These are phyloP conservation scores for Saraca asoca DNA, from an alignment of 331 rosid species.

Conservation along the genomic window DNA sequence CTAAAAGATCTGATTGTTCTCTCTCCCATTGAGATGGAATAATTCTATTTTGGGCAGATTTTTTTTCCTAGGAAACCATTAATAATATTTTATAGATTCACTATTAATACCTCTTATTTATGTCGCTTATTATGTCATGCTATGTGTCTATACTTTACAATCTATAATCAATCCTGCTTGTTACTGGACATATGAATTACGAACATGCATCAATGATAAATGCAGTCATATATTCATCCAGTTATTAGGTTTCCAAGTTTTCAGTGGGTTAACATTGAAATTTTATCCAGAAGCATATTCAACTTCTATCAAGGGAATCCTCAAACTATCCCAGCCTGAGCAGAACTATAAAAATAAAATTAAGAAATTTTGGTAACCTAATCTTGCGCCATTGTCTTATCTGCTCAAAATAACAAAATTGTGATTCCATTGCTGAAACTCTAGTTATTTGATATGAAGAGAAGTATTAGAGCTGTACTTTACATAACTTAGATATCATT, in stretches of 20 bases:
- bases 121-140: slow-evolving; percentile 7
- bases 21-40: slow-evolving; percentile 12
- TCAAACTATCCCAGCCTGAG: slow-evolving; percentile 18
- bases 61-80: slow-evolving; percentile 19
- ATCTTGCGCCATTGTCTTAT: slow-evolving; percentile 11
- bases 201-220: slow-evolving; percentile 14
- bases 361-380: slow-evolving; percentile 13
- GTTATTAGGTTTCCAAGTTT: slow-evolving; percentile 29
- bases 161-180: slow-evolving; percentile 22
- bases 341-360: slow-evolving; percentile 25
- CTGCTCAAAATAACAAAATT: slow-evolving; percentile 16
- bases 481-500: slow-evolving; percentile 17
- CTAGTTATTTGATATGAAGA: slow-evolving; percentile 13
- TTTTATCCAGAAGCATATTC: not conserved
- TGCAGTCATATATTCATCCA: slow-evolving; percentile 5
- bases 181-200: not conserved
- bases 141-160: slow-evolving; percentile 8
- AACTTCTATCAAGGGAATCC: not conserved
- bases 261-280: slow-evolving; percentile 13
- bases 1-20: slow-evolving; percentile 21
- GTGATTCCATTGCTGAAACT: slow-evolving; percentile 9
- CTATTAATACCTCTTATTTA: slow-evolving; percentile 4
- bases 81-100: slow-evolving; percentile 15
- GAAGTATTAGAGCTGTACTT: not conserved
- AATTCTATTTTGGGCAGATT: not conserved